Base-by-base conservation (phyloP, 2,329 filamentous ascomycete species). In the Zarea fungicola region DNA sequence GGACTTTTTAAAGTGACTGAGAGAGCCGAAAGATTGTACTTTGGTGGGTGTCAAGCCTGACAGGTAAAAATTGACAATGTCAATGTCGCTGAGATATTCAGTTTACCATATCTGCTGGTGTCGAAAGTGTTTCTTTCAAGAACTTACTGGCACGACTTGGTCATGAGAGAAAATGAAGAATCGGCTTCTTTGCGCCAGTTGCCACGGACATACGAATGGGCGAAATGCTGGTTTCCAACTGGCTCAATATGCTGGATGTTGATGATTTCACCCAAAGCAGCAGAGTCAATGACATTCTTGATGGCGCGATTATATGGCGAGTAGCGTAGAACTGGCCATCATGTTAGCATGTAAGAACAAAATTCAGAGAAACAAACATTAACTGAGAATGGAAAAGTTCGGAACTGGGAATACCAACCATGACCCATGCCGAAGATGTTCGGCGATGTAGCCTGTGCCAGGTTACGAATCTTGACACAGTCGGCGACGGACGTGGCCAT, bases 191-290 rank as follows among this genome's bases (percentile, higher is more conserved):
- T 50, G 36, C 42, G 50, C 52, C 52, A 54, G 36, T 54, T 54
- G 5, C 52, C 52, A n/a, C 52, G 50, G 29, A 54, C 52, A 29
- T 52, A 54, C n/a, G 52, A 54, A 40, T 54, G 52, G 11, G 52
- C 43, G 34, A 54, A 54, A 29, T 54, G 52, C 42, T 54, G 52
- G 23, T 54, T 54, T 11, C 52, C 52, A 22, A 54, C 47, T 11
- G 52, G 52, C 34, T 54, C 52, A 10, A 54, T 54, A 34, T 54
- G 52, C 37, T 54, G 52, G 28, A 54, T 54, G 34, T 54, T 54
- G 47, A 54, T 50, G 22, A 54, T 54, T 37, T 54, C 52, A 21
- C 52, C 52, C 26, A 54, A 36, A 2, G 52, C 52, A n/a, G 50
- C 52, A 28, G 52, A 52, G 21, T 52, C 47, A 28, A 54, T 54